Evolutionary conservation across 2,329 filamentous ascomycete species (phyloP), one percentile per base, ranked within the genome.

Genomic region (Aspergillus piperis): DNA sequence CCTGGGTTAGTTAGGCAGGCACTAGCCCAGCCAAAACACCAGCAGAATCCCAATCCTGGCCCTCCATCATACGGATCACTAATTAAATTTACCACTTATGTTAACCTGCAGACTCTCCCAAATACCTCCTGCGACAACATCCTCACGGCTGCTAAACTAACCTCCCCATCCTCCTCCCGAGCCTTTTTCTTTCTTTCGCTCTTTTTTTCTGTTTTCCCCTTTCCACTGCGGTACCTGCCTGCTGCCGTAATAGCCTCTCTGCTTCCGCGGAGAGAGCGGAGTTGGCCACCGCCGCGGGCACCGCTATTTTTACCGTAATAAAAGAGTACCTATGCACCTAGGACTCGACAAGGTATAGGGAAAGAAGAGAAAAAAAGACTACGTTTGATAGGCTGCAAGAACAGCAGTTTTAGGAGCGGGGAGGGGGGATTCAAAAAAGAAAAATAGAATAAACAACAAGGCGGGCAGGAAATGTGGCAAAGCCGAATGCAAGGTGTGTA

Each of bases 401-500:
- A 21, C 30, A 50, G 30, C 30, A 49, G 10, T 10, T 44, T 8
- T 30, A 15, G 19, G 7, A 10, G 27, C 27, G 27, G 27, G 41
- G 17, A 19, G 42, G n/a, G 42, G n/a, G 23, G 27, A 5, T 13
- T 13, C 11, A 36, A 15, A 36, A 41, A 52, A 30, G 47, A 30
- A 47, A 54, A 38, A 36, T 36, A 36, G 32, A 36, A 36, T 36
- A 36, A 36, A 44, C 41, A 30, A 44, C 25, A 13, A 54, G 41
- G 13, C 19, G n/a, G 21, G 30, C 36, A 17, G 13, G 30, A 58
- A 47, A 41, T 47, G 44, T 42, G 36, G 23, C 32, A 47, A 39
- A 25, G 49, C 11, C 21, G 6, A 42, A 44, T 32, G 47, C 47
- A 58, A 41, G 56, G 56, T 53, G 56, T 58, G 56, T 58, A 48